These are phyloP conservation scores for Larix sibirica DNA, from an alignment of 83 land plant species.

Conservation along the genomic window DNA sequence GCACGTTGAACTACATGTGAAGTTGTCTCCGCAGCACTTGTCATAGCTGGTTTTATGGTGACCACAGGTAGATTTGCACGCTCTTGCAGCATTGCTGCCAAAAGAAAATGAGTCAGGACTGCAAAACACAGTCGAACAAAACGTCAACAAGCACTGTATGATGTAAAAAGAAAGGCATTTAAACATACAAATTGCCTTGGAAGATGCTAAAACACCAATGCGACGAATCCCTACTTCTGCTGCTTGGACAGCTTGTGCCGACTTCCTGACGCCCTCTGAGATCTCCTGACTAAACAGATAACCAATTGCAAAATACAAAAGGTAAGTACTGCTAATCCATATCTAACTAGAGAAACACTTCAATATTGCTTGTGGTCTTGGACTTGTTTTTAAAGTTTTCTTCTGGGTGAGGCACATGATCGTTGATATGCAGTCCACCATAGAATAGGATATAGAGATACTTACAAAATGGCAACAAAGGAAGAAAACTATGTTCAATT, in stretches of 20 bases:
- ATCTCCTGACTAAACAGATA: conserved; percentile 67
- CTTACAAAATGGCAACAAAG: background rate
- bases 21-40: conserved; percentile 78
- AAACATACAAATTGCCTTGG: conserved; percentile 62
- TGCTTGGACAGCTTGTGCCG: conserved; percentile 87
- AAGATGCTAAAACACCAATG: conserved; percentile 71
- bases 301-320: background rate
- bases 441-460: background rate
- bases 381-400: background rate
- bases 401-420: background rate
- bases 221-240: conserved; percentile 83
- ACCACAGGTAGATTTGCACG: conserved; percentile 71
- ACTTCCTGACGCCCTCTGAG: conserved; percentile 75
- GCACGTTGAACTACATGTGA: conserved; percentile 63
- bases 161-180: background rate
- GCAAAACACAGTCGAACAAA: conserved; percentile 4
- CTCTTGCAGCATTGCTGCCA: conserved; percentile 82
- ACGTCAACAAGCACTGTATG: background rate
- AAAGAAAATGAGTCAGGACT: conserved; percentile 1
- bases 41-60: conserved; percentile 73
- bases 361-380: background rate
- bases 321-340: conserved; percentile 2
- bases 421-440: background rate
- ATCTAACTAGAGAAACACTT: background rate
- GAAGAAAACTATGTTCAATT: background rate